phyloP scores from a whole-genome alignment of 805 yeast genomes.

The Candida ulmi region DNA sequence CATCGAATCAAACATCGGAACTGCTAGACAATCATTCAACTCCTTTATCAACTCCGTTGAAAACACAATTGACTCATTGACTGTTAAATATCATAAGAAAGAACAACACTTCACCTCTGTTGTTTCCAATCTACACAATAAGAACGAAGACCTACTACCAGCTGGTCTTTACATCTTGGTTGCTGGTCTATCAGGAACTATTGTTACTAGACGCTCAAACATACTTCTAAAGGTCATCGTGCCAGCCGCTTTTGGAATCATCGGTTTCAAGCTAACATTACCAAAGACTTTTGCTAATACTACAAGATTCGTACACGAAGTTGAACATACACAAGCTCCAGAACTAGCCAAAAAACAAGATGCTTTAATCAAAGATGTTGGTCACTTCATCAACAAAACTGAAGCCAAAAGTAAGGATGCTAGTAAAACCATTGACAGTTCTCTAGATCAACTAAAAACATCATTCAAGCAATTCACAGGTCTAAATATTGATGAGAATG shows the following conservation, averaged over 20 bases:
- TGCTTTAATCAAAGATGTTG: slow-evolving; percentile 39
- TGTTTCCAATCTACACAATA: slow-evolving; percentile 56
- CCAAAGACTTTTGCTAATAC: slow-evolving; percentile 70
- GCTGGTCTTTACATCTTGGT: slow-evolving; percentile 62
- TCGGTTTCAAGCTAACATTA: slow-evolving; percentile 61
- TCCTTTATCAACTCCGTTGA: slow-evolving; percentile 23
- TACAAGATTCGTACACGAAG: slow-evolving; percentile 46
- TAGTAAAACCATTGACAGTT: slow-evolving; percentile 28
- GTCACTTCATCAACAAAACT: slow-evolving; percentile 36
- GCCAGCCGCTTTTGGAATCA: slow-evolving; percentile 58
- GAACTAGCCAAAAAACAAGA: slow-evolving; percentile 59
- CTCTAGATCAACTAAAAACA: slow-evolving; percentile 17
- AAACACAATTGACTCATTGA: slow-evolving; percentile 37
- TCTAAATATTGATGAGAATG: slow-evolving; percentile 58
- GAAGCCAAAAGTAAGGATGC: slow-evolving; percentile 23
- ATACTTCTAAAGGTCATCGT: slow-evolving; percentile 44
- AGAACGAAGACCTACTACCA: slow-evolving; percentile 66
- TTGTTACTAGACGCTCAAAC: slow-evolving; percentile 64
- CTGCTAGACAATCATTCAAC: slow-evolving; percentile 37
- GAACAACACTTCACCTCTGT: slow-evolving; percentile 65
- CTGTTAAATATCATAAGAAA: slow-evolving; percentile 44
- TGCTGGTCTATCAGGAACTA: slow-evolving; percentile 67
- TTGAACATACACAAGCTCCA: slow-evolving; percentile 59
- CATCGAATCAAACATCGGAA: slow-evolving; percentile 43
- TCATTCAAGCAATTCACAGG: slow-evolving; percentile 51